Percentiles rank a stretch among this genome's conserved stretches.
Evolutionary conservation across 106 monocot genomes (phyloP).

Genomic region (Triglochin maritima): DNA sequence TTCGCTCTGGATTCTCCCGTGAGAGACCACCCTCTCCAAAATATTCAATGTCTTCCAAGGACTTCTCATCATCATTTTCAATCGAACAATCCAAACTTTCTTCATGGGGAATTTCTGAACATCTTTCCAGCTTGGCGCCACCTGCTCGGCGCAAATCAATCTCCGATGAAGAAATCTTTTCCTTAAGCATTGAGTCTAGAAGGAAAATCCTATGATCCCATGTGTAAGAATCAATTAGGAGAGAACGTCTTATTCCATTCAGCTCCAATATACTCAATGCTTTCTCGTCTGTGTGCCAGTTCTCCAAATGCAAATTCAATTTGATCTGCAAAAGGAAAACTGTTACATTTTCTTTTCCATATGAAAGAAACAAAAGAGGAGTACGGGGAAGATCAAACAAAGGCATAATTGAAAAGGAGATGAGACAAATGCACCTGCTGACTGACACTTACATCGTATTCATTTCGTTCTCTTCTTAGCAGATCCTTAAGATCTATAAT

Average conservation of each 20-base stretch:
- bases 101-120: slow-evolving; percentile 5
- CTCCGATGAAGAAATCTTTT: slow-evolving; percentile 24
- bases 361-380: too few species aligned
- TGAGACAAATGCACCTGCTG: background rate
- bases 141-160: slow-evolving; percentile 17
- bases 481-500: slow-evolving; percentile 47
- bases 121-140: slow-evolving; percentile 7
- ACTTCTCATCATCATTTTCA: background rate
- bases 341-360: too few species aligned
- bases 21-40: background rate
- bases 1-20: slow-evolving; percentile 13
- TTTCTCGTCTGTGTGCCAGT: slow-evolving; percentile 26
- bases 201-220: slow-evolving; percentile 59
- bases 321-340: too few species aligned
- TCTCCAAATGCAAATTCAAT: background rate
- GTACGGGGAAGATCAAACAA: too few species aligned
- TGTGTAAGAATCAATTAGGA: slow-evolving; percentile 58
- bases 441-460: slow-evolving; percentile 46
- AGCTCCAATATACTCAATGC: slow-evolving; percentile 53
- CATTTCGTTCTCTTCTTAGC: slow-evolving; percentile 39
- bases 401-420: background rate
- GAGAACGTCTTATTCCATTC: slow-evolving; percentile 43
- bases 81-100: slow-evolving; percentile 5
- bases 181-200: slow-evolving; percentile 40
- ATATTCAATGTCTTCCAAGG: slow-evolving; percentile 15